Evolutionary conservation across 1,139 yeast species (phyloP).

Genomic region (Suhomyces anneliseae): DNA sequence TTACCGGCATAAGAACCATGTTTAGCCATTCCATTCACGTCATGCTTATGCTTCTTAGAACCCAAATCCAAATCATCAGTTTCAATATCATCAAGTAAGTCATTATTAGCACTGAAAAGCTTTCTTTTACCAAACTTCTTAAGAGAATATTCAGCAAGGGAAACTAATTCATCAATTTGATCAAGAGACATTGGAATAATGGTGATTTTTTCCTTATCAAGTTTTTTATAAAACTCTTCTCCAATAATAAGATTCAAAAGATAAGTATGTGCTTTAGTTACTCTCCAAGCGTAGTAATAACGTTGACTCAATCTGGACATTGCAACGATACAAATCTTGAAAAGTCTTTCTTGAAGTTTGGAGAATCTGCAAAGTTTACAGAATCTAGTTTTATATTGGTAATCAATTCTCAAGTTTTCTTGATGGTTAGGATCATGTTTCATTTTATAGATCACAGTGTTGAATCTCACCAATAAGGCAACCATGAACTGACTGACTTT

Average conservation of each 20-base stretch:
- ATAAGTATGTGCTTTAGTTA: constrained; percentile 36
- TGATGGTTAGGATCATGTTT: constrained; percentile 19
- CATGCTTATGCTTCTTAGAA: not conserved
- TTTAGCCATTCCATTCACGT: constrained; percentile 1
- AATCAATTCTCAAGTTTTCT: constrained; percentile 15
- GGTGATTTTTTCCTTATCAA: constrained; percentile 10
- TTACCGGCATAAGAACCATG: not conserved
- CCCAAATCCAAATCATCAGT: constrained; percentile 12
- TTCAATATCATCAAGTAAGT: constrained; percentile 14
- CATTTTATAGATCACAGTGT: constrained; percentile 14
- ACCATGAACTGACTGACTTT: constrained; percentile 30
- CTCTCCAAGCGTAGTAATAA: constrained; percentile 48
- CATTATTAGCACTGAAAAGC: constrained; percentile 10
- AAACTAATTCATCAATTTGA: constrained; percentile 10
- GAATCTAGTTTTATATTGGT: constrained; percentile 14
- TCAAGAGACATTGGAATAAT: constrained; percentile 6
- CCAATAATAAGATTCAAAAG: constrained; percentile 23
- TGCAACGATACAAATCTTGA: constrained; percentile 24
- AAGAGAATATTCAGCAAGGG: constrained; percentile 15
- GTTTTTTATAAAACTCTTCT: constrained; percentile 32
- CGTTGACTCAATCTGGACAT: constrained; percentile 34
- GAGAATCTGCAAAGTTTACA: constrained; percentile 15
- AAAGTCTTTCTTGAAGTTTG: constrained; percentile 17
- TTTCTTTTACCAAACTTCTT: constrained; percentile 15
- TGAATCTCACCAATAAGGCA: constrained; percentile 19